phyloP scores from a whole-genome alignment of 768 basidiomycete species.

The Xanthoconium purpureum region DNA sequence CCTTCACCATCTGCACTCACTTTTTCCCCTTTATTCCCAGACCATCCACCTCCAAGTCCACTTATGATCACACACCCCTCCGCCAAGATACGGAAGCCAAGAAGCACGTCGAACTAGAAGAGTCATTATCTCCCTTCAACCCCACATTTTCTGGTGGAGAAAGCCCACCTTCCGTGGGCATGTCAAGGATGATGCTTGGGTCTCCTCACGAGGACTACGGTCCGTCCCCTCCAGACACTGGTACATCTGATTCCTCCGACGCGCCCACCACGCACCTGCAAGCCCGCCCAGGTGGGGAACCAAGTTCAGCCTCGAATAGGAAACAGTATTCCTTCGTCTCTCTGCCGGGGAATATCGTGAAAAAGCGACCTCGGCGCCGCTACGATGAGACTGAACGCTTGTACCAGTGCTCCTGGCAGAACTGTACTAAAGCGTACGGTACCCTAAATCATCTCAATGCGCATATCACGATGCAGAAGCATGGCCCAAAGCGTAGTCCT shows the following conservation, averaged over 20 bases:
- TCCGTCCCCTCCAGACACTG: slow-evolving; percentile 60
- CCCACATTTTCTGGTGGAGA: slow-evolving; percentile 48
- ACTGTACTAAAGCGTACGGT: slow-evolving; percentile 82
- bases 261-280: slow-evolving; percentile 31
- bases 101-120: slow-evolving; percentile 41
- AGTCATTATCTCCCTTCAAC: slow-evolving; percentile 54
- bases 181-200: slow-evolving; percentile 38
- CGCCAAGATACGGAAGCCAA: no score
- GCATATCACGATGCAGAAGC: slow-evolving; percentile 98
- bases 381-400: slow-evolving; percentile 96
- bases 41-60: no score
- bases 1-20: no score
- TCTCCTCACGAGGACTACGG: slow-evolving; percentile 51
- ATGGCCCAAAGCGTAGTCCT: slow-evolving; percentile 86
- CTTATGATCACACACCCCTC: no score
- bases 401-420: slow-evolving; percentile 81
- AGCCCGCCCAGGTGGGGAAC: slow-evolving; percentile 11
- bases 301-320: slow-evolving; percentile 40
- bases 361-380: slow-evolving; percentile 78
- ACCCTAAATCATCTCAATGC: slow-evolving; percentile 97
- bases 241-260: slow-evolving; percentile 55
- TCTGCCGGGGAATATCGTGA: slow-evolving; percentile 75
- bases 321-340: slow-evolving; percentile 84
- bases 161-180: slow-evolving; percentile 33
- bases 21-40: no score